Base-by-base conservation (phyloP, 164 flowering plant genomes). In the Liriodendron chinense region DNA sequence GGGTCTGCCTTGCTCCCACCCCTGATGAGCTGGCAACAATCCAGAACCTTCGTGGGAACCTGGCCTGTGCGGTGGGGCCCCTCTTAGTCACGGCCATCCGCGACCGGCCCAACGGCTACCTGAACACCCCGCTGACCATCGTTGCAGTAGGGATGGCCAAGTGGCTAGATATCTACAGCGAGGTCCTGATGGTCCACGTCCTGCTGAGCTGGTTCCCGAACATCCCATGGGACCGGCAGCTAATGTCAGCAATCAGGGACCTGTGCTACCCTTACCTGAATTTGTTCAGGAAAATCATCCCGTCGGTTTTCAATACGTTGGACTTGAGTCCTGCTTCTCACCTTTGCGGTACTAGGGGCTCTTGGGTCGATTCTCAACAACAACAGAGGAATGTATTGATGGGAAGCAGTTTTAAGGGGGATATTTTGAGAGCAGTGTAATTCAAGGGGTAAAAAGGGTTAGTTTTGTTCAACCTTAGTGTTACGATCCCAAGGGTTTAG, bases 191-290 rank as follows among this genome's bases (percentile, higher is more conserved):
- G 97, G 91, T 96, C 77, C 85, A 97, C 86, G 97, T 96, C 79
- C 84, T 96, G 83, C 91, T 96, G n/a, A 92, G 97, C 80, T 94
- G 99, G 99, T 96, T 96, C 81, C 99, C 99, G 0, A 96, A 94
- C 84, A 90, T 94, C 34, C 97, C 97, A 0, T 93, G 97, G 98
- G 98, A 94, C 1, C 83, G 91, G 16, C 98, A 94, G 84, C 98
- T 98, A 0, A 71, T 93, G 10, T 88, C 95, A 2, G 98, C 98
- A 0, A 89, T 95, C 71, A 74, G 99, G 77, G 99, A 95, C 74
- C 79, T 95, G 53, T 95, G 99, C 69, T 97, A 95, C 78, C 99
- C 99, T 0, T 95, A 90, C 71, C 72, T 95, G 87, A 95, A 87
- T 75, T 76, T 95, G 70, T 94, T 94, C 71, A 81, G 97, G 86